Base-by-base conservation (phyloP, 208 protist genomes). In the Wallacemonas sp. region DNA sequence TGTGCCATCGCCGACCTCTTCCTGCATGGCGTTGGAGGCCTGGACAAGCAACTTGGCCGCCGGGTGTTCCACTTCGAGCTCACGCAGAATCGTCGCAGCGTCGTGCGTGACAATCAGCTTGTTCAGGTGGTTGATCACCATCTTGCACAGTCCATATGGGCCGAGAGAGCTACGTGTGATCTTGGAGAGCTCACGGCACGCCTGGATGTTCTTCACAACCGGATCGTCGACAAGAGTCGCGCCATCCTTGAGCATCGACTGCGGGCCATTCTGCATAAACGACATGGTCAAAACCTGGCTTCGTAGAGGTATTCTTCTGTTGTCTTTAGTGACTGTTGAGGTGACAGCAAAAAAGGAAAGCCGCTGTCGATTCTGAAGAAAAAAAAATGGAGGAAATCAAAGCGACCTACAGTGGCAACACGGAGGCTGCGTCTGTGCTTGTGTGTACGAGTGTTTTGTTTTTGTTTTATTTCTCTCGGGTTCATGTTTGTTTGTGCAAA, bases 101-200 rank as follows among this genome's bases (percentile, higher is more conserved):
- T 99, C 99, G 80, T 99, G 98, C 1, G 99, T 99, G 32, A 99
- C 97, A 80, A 99, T 99, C 6, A 99, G 80, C 87, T 99, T 99
- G 67, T 99, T 99, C 1, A 99, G 83, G 69, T 99, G 97, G 83
- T 99, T 99, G 65, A 99, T 97, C 26, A 99, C 93, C 90, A 99
- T 99, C 90, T 99, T 99, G 80, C 99, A 99, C 74, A 99, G 97
- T 11, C 97, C 99, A 70, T 99, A 99, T 14, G 99, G 99, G 21
- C 99, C 99, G 60, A 99, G 80, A 26, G 98, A 99, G 39, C 98
- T 99, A 55, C 96, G 87, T 2, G 96, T 99, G 56, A 99, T 98
- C 44, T 98, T 92, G 36, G 95, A 69, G 29, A 99, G 86, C 80
- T 99, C 88, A 57, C 97, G 95, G 68, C 93, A 98, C 11, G 98